Base-by-base conservation (phyloP, 176 grass and related monocot species). In the Bonia amplexicaulis region DNA sequence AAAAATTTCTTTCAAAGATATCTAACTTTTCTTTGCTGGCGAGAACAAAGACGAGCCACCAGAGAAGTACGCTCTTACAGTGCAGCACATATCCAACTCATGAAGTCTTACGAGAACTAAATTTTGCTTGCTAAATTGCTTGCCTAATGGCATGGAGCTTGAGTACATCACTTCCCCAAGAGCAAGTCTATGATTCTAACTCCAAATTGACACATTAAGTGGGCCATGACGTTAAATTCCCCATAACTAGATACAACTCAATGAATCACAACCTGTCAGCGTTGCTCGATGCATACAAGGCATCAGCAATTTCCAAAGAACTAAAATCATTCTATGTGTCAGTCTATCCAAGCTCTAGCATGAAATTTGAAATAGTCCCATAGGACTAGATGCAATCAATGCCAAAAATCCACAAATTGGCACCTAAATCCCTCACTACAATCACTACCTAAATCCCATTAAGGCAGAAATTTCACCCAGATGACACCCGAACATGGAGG, bases 121-220 rank as follows among this genome's bases (percentile, higher is more conserved):
- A 2, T 41, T 51, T 49, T 19, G 20, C 44, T 49, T 33, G 20
- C 51, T 68, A 74, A 74, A 37, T 26, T 66, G 75, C 39, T 73
- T 58, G 13, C 9, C 68, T 39, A 66, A 58, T 49, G 77, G 3
- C 60, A 66, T 12, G 27, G 26, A 66, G 77, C 17, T 79, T 49
- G 60, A 79, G 60, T 27, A 49, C 42, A 79, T 66, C 26, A 49
- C 23, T 79, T 79, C 77, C 77, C 42, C 42, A 66, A 66, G 25
- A 35, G 41, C 3, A 35, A 49, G 10, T 31, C 44, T 44, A 49
- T 75, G 60, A 49, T 13, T 65, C 41, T 22, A 79, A 58, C 20
- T n/a, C 26, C 15, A 47, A 22, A 33, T 47, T 31, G 58, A 7
- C 15, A 64, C 44, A 20, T 47, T 64, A 13, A 60, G 49, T 14